Base-by-base conservation (phyloP, 352 stramenopile species). In the Globisporangium sylvaticum region DNA sequence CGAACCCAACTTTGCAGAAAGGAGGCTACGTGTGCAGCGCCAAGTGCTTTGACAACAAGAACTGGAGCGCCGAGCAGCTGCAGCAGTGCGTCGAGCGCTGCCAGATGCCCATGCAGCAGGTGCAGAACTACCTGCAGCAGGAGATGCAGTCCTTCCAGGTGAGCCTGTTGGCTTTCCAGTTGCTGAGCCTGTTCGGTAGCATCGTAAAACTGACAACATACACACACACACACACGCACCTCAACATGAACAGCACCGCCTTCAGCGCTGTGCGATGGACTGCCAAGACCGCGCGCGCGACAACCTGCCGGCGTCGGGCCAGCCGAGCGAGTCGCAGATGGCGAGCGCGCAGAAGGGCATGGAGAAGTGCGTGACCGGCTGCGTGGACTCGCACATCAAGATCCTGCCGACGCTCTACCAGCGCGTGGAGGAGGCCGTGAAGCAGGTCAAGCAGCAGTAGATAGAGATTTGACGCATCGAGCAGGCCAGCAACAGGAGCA, bases 41-140 rank as follows among this genome's bases (percentile, higher is more conserved):
- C 65, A 93, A 95, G 61, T 91, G 86, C 67, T 95, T 96, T 54
- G 88, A 96, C 69, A 91, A 93, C 81, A 93, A 89, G 70, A 77
- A 64, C 66, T 87, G 76, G 75, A 88, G 71, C 57, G 83, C 87
- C 4, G 84, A 96, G 60, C 88, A 96, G 71, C 44, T 96, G 37
- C 82, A 91, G 67, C 60, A 75, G n/a, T 91, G 84, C 66, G 87
- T 96, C 46, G 84, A 96, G 75, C 86, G 86, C 57, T 96, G 88
- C 65, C 88, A 96, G 68, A 81, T 88, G 75, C 88, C 88, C 1
- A 90, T 89, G 76, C 82, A 94, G 71, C 87, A 95, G 70, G 70
- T 94, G 42, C 86, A 96, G 68, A 78, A 88, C 71, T 90, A 92
- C 66, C 68, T 96, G 72, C 86, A 92, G 72, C 76, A 87, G 50